Evolutionary conservation across 495 filamentous ascomycete species (phyloP).

Genomic region (Penicillium silybi): DNA sequence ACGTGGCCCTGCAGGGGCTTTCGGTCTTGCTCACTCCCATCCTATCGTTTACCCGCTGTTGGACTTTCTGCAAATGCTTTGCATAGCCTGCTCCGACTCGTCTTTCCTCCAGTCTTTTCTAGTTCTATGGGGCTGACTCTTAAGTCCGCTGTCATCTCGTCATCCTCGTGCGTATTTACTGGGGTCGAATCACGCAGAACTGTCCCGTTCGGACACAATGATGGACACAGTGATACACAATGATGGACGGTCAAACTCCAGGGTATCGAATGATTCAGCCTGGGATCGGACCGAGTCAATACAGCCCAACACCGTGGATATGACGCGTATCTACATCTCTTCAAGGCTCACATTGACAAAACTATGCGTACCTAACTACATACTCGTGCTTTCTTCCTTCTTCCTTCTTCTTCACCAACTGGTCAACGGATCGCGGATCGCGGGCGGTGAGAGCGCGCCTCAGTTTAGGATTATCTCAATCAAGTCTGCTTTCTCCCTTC

Average conservation of each 20-base stretch:
- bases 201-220: no score
- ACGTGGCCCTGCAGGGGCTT: constrained; percentile 8
- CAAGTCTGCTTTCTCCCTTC: constrained; percentile 1
- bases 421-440: background rate
- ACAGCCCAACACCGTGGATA: no score
- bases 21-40: background rate
- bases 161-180: no score
- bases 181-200: no score
- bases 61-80: background rate
- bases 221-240: no score
- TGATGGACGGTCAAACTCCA: no score
- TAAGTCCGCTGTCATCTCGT: background rate
- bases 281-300: no score
- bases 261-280: no score
- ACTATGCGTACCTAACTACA: background rate
- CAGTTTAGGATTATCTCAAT: constrained; percentile 11
- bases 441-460: constrained; percentile 19
- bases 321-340: no score
- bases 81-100: background rate
- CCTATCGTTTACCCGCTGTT: background rate
- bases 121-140: background rate
- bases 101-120: no score
- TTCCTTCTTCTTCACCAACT: no score
- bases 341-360: no score
- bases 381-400: background rate